These are phyloP conservation scores for Salix suchowensis DNA, from an alignment of 345 rosid species.

Conservation along the genomic window DNA sequence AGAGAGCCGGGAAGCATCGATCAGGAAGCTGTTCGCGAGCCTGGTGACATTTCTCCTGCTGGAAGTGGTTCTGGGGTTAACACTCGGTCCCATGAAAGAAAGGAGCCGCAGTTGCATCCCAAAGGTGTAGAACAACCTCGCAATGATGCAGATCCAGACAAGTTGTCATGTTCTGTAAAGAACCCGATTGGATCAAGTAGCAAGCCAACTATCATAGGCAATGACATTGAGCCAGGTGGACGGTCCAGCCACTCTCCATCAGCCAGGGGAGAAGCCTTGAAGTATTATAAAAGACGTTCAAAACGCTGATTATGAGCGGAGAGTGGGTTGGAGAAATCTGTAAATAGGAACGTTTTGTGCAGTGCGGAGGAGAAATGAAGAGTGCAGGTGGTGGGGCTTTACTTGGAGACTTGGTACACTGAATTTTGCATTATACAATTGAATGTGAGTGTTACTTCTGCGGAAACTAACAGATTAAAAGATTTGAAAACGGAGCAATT, in stretches of 20 bases:
- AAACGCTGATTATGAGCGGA: not conserved
- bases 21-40: conserved; percentile 1
- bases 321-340: not conserved
- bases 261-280: not conserved
- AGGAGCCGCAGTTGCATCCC: not conserved
- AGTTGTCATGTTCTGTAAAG: not conserved
- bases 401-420: not conserved
- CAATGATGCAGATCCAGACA: not conserved
- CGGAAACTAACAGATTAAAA: too few species aligned
- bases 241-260: not conserved
- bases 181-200: not conserved
- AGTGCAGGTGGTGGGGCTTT: not conserved
- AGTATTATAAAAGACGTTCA: not conserved
- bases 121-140: not conserved
- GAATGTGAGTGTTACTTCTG: too few species aligned
- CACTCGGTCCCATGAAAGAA: not conserved
- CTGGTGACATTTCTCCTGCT: conserved; percentile 19
- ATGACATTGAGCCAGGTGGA: not conserved
- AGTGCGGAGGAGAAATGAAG: not conserved
- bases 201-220: not conserved
- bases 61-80: not conserved
- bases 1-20: not conserved
- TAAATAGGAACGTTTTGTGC: too few species aligned
- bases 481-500: too few species aligned
- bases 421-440: not conserved